Evolutionary conservation across 2,329 filamentous ascomycete species (phyloP).

Genomic region (Xylaria sp.): DNA sequence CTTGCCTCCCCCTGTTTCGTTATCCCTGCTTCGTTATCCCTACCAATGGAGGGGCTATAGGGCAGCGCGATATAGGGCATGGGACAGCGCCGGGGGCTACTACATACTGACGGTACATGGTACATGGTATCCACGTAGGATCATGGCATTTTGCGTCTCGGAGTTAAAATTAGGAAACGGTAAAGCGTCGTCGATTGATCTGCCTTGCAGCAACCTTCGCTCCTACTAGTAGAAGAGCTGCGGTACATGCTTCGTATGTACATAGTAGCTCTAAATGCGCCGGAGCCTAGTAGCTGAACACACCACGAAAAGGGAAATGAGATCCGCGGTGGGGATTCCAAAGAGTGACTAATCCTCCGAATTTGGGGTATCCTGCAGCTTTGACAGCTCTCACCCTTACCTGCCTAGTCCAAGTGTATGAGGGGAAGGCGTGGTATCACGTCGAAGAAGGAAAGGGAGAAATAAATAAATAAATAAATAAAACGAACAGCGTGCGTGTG

Average conservation of each 20-base stretch:
- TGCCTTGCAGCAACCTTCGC: conserved; percentile 1
- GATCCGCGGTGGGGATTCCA: conserved; percentile 7
- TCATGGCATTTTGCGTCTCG: conserved; percentile 19
- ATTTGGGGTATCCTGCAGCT: conserved; percentile 28
- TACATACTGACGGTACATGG: no score
- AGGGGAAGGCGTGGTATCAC: conserved; percentile 28
- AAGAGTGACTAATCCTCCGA: conserved; percentile 27
- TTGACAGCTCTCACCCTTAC: conserved; percentile 22
- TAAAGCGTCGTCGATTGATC: conserved; percentile 10
- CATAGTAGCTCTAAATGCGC: no score
- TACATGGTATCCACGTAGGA: no score
- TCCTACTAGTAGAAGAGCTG: no score
- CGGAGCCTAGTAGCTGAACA: neutral
- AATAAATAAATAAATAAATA: no score
- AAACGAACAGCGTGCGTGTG: no score
- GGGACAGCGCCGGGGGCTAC: no score
- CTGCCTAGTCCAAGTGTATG: conserved; percentile 18
- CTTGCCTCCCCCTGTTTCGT: no score
- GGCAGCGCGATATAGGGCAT: conserved; percentile 11
- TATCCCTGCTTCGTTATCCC: conserved; percentile 15
- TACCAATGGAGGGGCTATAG: conserved; percentile 26
- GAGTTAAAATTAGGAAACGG: conserved; percentile 28
- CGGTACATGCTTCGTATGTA: no score
- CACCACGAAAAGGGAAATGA: neutral
- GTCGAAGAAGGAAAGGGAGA: conserved; percentile 11